Evolutionary conservation across 225 moss, liverwort and hornwort genomes (phyloP), one percentile per base, ranked within the genome.

Genomic region (Anthoceros angustus): DNA sequence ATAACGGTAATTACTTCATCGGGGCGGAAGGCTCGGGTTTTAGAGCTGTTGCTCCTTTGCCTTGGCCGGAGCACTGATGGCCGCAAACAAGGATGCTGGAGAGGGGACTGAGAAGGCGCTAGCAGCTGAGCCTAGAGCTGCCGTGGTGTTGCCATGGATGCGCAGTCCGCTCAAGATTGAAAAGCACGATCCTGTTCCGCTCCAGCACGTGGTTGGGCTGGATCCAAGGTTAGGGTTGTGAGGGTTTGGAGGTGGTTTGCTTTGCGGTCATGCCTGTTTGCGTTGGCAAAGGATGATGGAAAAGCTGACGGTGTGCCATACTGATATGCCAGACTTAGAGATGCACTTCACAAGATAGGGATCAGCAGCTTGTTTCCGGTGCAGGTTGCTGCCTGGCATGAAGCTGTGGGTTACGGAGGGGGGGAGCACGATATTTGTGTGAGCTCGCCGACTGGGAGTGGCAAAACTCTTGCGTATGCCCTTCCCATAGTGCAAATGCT

Each of bases 401-500:
- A 84, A 77, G 85, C 87, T 14, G 69, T 98, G 40, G 92, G 98
- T 60, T 81, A 84, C 45, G 86, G 87, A 46, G 79, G 80, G 55
- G 70, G 80, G 72, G 89, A 98, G 42, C 82, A 87, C 65, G 98
- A 98, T 63, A 74, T 98, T 61, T 98, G 92, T 63, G 87, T 98
- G 48, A 85, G 88, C 78, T 98, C 98, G 24, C 98, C 98, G 0
- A 98, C 98, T 24, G 98, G 98, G 62, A 98, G 98, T 72, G 98
- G 98, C 26, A 98, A 98, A 64, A 98, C 98, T n/a, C 92, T 98
- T 18, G 78, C 92, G 0, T 98, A 92, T 50, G 89, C 92, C 18
- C 70, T 98, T 66, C 98, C 98, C 3, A 81, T 98, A 14, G 92
- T 92, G 26, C 98, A 98, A 62, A 79, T 92, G 64, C 80, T 98